These are phyloP conservation scores for Ammopiptanthus mongolicus DNA, from an alignment of 306 rosid genomes.

Conservation along the genomic window DNA sequence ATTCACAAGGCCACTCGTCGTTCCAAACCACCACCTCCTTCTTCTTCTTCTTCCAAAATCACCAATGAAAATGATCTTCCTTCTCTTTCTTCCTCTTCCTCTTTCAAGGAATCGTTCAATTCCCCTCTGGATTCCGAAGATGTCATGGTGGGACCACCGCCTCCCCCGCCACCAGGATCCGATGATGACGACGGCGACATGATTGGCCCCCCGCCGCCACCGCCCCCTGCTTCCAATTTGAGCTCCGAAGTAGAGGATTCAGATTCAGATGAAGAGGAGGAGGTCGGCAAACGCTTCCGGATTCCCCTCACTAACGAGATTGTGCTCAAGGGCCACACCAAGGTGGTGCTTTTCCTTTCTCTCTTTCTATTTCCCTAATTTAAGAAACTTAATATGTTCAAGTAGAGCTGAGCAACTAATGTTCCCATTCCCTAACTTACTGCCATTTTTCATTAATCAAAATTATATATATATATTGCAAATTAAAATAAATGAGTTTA, in stretches of 20 bases:
- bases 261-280: slow-evolving; percentile 26
- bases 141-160: slow-evolving; percentile 26
- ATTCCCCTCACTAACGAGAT: slow-evolving; percentile 92
- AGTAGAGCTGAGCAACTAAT: too few species aligned
- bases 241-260: slow-evolving; percentile 25
- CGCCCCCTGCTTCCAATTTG: slow-evolving; percentile 21
- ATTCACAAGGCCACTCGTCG: slow-evolving; percentile 88
- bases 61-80: slow-evolving; percentile 30
- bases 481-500: background rate
- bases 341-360: slow-evolving; percentile 35
- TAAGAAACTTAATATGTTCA: background rate
- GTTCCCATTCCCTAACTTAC: too few species aligned
- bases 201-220: slow-evolving; percentile 72
- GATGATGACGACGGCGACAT: slow-evolving; percentile 25
- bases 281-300: slow-evolving; percentile 44
- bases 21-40: too few species aligned
- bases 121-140: background rate
- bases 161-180: slow-evolving; percentile 5
- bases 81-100: slow-evolving; percentile 72
- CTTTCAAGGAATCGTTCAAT: slow-evolving; percentile 51
- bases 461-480: background rate
- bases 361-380: background rate
- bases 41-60: slow-evolving; percentile 19
- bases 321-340: slow-evolving; percentile 87
- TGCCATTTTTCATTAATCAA: too few species aligned